Percentiles rank a stretch among this genome's conserved stretches.
Conservation (phyloP, 23 red algal species). For the Gracilaria domingensis region DNA sequence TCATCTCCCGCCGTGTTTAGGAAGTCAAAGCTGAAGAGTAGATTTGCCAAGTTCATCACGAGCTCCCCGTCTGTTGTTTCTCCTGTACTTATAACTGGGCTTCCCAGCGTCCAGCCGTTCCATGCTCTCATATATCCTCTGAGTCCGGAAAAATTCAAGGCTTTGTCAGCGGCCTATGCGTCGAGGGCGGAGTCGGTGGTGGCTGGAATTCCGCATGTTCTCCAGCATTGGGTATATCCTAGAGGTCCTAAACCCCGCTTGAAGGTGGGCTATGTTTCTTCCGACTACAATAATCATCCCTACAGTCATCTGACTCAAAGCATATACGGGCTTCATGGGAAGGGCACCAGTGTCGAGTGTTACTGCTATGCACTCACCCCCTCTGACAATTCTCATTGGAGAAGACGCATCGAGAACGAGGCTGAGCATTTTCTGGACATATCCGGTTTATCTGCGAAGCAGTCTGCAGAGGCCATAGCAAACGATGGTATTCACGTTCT, state of each 20-base stretch:
- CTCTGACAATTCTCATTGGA: conserved; percentile 68
- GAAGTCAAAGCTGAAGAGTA: conserved; percentile 26
- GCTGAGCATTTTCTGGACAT: conserved; percentile 90
- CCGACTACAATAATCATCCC: conserved; percentile 88
- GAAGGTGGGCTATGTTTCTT: conserved; percentile 87
- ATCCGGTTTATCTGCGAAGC: conserved; percentile 66
- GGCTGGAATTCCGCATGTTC: conserved; percentile 51
- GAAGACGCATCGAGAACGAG: conserved; percentile 70
- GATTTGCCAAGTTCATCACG: conserved; percentile 50
- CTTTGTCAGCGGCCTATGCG: conserved; percentile 78
- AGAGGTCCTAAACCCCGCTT: conserved; percentile 52
- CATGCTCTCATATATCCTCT: conserved; percentile 88
- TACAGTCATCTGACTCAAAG: conserved; percentile 86
- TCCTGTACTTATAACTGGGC: conserved; percentile 43
- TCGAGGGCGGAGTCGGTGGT: conserved; percentile 76
- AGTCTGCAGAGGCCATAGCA: conserved; percentile 79
- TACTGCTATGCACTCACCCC: conserved; percentile 85
- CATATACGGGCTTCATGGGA: conserved; percentile 78
- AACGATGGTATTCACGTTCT: conserved; percentile 85
- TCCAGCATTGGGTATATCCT: conserved; percentile 47
- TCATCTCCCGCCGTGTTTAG: conserved; percentile 54
- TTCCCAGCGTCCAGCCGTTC: conserved; percentile 85
- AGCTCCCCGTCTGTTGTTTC: conserved; percentile 51
- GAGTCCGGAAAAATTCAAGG: conserved; percentile 67
- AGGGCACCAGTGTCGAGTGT: conserved; percentile 75